Evolutionary conservation across 2,329 filamentous ascomycete species (phyloP), one percentile per base, ranked within the genome.

Genomic region (Botryotinia calthae): DNA sequence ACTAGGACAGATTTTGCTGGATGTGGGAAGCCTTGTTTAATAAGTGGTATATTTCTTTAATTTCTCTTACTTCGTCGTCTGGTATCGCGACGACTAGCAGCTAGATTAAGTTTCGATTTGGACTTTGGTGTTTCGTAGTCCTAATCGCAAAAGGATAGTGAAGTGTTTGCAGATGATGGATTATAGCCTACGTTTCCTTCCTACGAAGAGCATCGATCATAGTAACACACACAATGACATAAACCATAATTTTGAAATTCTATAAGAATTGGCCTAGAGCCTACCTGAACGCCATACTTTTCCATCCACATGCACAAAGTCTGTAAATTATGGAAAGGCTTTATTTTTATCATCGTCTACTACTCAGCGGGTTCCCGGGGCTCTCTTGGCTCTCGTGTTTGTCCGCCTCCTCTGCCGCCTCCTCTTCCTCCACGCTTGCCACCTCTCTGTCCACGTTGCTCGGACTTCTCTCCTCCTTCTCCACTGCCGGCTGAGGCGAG

Each of bases 351-450:
- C 70, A 74, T 56, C 48, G 25, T 63, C 44, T 73, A 67, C 64
- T 73, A 71, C 61, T 73, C 72, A 31, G 34, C 31, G 25, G 66
- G 37, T 62, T 73, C 72, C 56, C 72, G 62, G 31, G 86, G 85
- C 80, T 70, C 68, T 25, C 68, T 40, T 42, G 86, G 85, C 81
- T 89, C 85, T 75, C 85, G 80, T 59, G 82, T 82, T 70, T 81
- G 84, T 67, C 85, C 84, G 64, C 85, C 84, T 70, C 84, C 82
- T 61, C 88, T 83, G 67, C 85, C 84, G 56, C 87, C 85, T 63
- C 86, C 86, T 58, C 87, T 77, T 71, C 82, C 82, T 37, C 82
- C 82, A 73, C 87, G 84, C 80, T 86, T 86, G 58, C 85, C 85
- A 48, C 84, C 81, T 74, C 82, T 80, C 66, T 82, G 79, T 72